These are phyloP conservation scores for Clathrospora elynae DNA, from an alignment of 2,329 filamentous ascomycete genomes.

Conservation along the genomic window DNA sequence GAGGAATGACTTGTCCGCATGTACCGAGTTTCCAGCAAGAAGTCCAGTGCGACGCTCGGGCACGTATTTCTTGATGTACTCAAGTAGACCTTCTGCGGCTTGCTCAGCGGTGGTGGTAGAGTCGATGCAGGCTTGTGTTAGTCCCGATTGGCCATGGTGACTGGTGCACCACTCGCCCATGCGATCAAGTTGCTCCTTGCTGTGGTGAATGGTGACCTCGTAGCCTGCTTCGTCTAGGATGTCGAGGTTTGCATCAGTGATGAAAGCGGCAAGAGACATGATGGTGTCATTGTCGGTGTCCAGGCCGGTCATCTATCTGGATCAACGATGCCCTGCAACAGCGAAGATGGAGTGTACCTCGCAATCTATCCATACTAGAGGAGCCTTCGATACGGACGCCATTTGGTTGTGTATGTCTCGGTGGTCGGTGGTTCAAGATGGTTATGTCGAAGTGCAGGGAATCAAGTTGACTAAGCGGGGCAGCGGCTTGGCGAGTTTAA, in stretches of 20 bases:
- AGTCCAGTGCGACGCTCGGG: constrained; percentile 70
- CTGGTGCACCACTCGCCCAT: constrained; percentile 91
- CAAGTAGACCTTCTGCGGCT: constrained; percentile 74
- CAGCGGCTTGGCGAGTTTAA: constrained; percentile 14
- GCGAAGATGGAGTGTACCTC: constrained; percentile 54
- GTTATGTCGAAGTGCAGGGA: constrained; percentile 7
- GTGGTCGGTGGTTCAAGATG: constrained; percentile 5
- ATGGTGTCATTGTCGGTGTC: constrained; percentile 80
- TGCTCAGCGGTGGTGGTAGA: constrained; percentile 73
- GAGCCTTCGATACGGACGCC: constrained; percentile 63
- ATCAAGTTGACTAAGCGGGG: constrained; percentile 14
- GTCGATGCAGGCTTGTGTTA: constrained; percentile 74
- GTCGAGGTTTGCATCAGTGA: constrained; percentile 80
- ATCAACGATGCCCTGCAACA: constrained; percentile 16
- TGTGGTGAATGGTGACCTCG: constrained; percentile 78
- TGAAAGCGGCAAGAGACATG: constrained; percentile 88
- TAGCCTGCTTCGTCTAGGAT: constrained; percentile 77
- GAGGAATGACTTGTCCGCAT: constrained; percentile 85
- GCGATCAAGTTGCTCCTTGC: constrained; percentile 68
- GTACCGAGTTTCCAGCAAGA: constrained; percentile 90
- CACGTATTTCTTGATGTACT: constrained; percentile 75
- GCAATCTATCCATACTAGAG: constrained; percentile 86
- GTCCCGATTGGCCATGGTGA: constrained; percentile 79
- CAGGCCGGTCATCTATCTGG: constrained; percentile 85
- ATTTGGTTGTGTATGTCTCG: constrained; percentile 34